Base-by-base conservation (phyloP, 1,139 yeast genomes). In the Suhomyces wounanorum region DNA sequence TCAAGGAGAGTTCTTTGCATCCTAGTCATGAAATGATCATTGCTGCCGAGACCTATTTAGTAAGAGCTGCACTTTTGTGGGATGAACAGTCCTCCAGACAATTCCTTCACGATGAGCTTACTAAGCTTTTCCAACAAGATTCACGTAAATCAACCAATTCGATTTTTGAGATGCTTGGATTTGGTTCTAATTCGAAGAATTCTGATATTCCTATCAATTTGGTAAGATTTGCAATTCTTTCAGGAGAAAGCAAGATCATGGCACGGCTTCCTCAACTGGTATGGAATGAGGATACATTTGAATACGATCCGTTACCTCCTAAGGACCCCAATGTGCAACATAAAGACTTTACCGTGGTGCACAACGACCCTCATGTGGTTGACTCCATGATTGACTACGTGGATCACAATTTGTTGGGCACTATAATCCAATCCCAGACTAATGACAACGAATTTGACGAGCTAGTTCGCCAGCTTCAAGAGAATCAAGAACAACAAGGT, bases 231-330 rank as follows among this genome's bases (percentile, higher is more conserved):
- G 86, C 84, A 1, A 77, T 87, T 33, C 67, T 87, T 42, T 84
- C 91, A 0, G 89, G 87, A 14, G 94, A 87, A 63, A 83, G 82
- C 30, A 78, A 82, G 45, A 77, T 85, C 0, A 83, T 87, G 87
- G 89, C 89, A 1, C 79, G 80, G 56, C 72, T 87, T 16, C 95
- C 95, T 0, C 63, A 75, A 40, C 60, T 68, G 2, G 73, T 86
- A n/a, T 87, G 90, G 87, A 75, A 78, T 1, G 75, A 83, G 53
- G 87, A 85, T 51, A 74, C 83, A 14, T 82, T 74, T 59, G 95
- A 87, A 58, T 87, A 80, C 62, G 95, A 87, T 65, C 79, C 85
- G 2, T 65, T 87, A 18, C 92, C 94, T 1, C 91, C 92, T 11
- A 64, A 60, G 25, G 72, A 68, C 50, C 51, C 56, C 2, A 58